These are phyloP conservation scores for Coniosporium tulheliwenetii DNA, from an alignment of 2,329 filamentous ascomycete genomes.

Conservation along the genomic window DNA sequence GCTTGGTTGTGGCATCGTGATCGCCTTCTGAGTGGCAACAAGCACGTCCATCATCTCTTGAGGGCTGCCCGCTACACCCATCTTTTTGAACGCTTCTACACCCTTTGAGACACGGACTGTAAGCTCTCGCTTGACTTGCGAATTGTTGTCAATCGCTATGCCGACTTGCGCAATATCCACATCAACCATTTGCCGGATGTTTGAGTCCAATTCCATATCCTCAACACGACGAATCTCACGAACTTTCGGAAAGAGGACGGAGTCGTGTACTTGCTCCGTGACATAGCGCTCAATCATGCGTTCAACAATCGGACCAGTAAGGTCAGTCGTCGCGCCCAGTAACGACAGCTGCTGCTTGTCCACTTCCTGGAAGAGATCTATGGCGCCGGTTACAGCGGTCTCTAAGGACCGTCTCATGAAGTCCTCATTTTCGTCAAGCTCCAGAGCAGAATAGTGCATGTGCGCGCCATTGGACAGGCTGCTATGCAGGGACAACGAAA, in stretches of 20 bases:
- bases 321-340: conserved; percentile 78
- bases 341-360: conserved; percentile 91
- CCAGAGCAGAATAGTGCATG: conserved; percentile 20
- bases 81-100: conserved; percentile 79
- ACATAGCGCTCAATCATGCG: conserved; percentile 90
- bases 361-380: conserved; percentile 88
- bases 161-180: conserved; percentile 93
- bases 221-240: conserved; percentile 64
- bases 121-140: conserved; percentile 65
- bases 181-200: conserved; percentile 83
- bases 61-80: conserved; percentile 60
- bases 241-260: conserved; percentile 67
- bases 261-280: conserved; percentile 77
- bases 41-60: conserved; percentile 81
- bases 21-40: conserved; percentile 64
- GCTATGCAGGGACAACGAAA: conserved; percentile 15
- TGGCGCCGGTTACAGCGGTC: conserved; percentile 80
- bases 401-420: conserved; percentile 79
- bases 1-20: conserved; percentile 39
- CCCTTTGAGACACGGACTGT: conserved; percentile 60
- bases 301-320: conserved; percentile 85
- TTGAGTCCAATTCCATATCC: conserved; percentile 74
- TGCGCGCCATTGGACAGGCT: conserved; percentile 11
- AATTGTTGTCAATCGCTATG: conserved; percentile 67
- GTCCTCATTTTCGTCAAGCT: conserved; percentile 80